Evolutionary conservation across 2,329 filamentous ascomycete species (phyloP).

Genomic region (Penicillium griseofulvum): DNA sequence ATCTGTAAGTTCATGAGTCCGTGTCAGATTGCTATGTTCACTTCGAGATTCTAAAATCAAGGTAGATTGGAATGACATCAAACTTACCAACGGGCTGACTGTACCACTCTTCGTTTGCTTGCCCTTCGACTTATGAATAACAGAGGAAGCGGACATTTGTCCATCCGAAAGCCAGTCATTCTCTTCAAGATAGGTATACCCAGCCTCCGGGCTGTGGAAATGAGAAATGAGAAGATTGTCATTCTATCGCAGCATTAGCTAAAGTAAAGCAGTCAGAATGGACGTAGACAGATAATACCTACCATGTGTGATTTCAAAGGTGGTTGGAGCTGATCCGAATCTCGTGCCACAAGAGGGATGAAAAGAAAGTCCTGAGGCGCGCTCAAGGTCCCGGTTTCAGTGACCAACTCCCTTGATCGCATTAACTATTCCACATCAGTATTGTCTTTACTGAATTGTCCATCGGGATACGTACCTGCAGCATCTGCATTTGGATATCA

Average conservation of each 20-base stretch:
- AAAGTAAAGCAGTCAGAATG: background rate
- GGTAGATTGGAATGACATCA: background rate
- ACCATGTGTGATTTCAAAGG: constrained; percentile 46
- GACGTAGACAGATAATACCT: background rate
- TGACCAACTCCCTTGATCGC: constrained; percentile 73
- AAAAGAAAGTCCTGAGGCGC: constrained; percentile 79
- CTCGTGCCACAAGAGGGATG: constrained; percentile 62
- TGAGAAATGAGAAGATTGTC: constrained; percentile 88
- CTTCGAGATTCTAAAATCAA: background rate
- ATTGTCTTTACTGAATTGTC: background rate
- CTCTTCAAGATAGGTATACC: constrained; percentile 72
- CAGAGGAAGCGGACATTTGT: constrained; percentile 36
- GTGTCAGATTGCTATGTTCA: constrained; percentile 2
- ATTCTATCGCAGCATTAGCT: constrained; percentile 48
- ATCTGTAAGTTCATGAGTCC: constrained; percentile 20
- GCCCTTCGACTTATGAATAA: constrained; percentile 32
- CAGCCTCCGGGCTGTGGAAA: constrained; percentile 70
- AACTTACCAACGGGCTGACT: constrained; percentile 25
- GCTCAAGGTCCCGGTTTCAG: constrained; percentile 68
- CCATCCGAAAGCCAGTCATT: constrained; percentile 40
- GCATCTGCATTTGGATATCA: constrained; percentile 76
- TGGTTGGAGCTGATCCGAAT: constrained; percentile 29
- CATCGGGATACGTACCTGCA: constrained; percentile 48
- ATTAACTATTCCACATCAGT: constrained; percentile 61
- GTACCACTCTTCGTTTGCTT: constrained; percentile 16